These are phyloP conservation scores for Blastobotrys muscicola DNA, from an alignment of 805 yeast genomes.

Conservation along the genomic window DNA sequence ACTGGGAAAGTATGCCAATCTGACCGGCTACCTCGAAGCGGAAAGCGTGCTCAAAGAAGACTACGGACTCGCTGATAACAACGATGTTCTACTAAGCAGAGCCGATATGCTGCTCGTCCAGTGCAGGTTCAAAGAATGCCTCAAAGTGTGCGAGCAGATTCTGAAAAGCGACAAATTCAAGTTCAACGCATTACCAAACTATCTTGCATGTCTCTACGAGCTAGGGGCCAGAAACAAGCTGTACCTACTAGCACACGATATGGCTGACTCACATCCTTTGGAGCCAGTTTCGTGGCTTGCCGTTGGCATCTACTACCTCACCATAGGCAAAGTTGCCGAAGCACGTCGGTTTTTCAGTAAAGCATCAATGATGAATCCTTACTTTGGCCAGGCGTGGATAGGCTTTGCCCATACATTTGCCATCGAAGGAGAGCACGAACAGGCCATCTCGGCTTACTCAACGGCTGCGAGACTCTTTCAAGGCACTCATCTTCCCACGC, in stretches of 20 bases:
- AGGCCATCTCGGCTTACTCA: conserved; percentile 93
- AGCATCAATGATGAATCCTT: conserved; percentile 80
- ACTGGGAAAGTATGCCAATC: conserved; percentile 59
- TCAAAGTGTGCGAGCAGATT: conserved; percentile 56
- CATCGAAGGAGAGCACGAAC: conserved; percentile 97
- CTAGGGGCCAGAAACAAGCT: conserved; percentile 72
- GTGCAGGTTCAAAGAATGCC: conserved; percentile 70
- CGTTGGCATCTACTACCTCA: conserved; percentile 80
- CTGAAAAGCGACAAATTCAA: conserved; percentile 53
- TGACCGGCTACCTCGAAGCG: conserved; percentile 51
- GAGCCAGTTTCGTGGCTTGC: conserved; percentile 85
- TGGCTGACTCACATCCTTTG: conserved; percentile 77
- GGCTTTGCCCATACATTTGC: conserved; percentile 98
- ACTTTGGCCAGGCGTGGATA: conserved; percentile 92
- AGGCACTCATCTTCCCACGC: conserved; percentile 71
- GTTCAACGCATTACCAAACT: conserved; percentile 62
- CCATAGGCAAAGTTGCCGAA: conserved; percentile 62
- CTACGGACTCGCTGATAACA: conserved; percentile 57
- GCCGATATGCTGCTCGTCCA: conserved; percentile 66
- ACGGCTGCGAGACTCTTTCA: conserved; percentile 83
- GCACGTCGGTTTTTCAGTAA: conserved; percentile 84
- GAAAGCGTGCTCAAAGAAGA: conserved; percentile 59
- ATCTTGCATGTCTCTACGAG: conserved; percentile 78
- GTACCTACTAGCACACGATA: conserved; percentile 69
- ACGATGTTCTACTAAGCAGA: conserved; percentile 56